Conservation (phyloP, 169 alveolate species). For the Plasmodium berghei region DNA sequence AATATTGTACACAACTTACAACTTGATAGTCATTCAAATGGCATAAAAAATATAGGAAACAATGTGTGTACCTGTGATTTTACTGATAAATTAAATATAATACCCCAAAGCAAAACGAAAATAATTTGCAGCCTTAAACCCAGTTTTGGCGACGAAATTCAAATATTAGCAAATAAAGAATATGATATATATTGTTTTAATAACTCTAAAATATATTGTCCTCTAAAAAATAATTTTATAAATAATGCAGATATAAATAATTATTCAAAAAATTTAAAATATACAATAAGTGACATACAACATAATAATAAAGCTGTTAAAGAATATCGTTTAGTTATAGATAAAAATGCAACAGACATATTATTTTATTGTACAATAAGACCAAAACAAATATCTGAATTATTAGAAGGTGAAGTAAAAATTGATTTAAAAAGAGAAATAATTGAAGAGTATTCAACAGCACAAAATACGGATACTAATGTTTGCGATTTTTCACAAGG, state of each 20-base stretch:
- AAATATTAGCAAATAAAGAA: slow-evolving; percentile 48
- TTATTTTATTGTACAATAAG: slow-evolving; percentile 40
- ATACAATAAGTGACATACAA: slow-evolving; percentile 1
- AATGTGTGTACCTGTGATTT: slow-evolving; percentile 51
- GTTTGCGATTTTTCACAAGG: slow-evolving; percentile 62
- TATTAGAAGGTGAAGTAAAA: slow-evolving; percentile 67
- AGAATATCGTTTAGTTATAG: slow-evolving; percentile 34
- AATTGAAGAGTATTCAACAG: slow-evolving; percentile 35
- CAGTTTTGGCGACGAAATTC: slow-evolving; percentile 42
- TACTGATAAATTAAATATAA: slow-evolving; percentile 32
- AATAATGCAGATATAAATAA: slow-evolving; percentile 21
- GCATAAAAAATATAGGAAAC: neutral
- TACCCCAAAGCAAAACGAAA: slow-evolving; percentile 47
- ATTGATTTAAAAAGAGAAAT: slow-evolving; percentile 50
- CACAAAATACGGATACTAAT: slow-evolving; percentile 6
- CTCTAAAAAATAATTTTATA: slow-evolving; percentile 18
- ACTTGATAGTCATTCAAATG: neutral
- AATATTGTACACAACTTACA: neutral
- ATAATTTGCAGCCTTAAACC: slow-evolving; percentile 50
- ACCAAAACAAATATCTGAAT: slow-evolving; percentile 43
- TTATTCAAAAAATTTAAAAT: slow-evolving; percentile 41
- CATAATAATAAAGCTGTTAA: slow-evolving; percentile 18
- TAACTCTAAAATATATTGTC: slow-evolving; percentile 51
- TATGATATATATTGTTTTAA: slow-evolving; percentile 51
- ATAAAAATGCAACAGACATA: slow-evolving; percentile 59